A percentile compares a stretch with the other conserved stretches of the same genome.
Evolutionary conservation across 108 stramenopile species (phyloP).

Genomic region (Cyclotella kingstonii): DNA sequence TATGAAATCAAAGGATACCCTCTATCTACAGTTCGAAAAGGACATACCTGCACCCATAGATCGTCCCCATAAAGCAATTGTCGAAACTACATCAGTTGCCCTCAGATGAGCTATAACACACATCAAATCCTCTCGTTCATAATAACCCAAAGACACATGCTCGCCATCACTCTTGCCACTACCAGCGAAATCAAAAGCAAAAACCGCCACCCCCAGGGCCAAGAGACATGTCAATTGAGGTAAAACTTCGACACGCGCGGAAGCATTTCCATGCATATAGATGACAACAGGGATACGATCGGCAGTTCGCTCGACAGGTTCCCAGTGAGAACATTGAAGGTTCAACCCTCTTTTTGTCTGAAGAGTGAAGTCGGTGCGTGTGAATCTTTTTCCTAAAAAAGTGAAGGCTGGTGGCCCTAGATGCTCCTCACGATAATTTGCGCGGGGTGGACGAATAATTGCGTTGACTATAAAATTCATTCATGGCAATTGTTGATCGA

Average conservation of each 20-base stretch:
- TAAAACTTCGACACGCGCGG: conserved; percentile 56
- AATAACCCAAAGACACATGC: conserved; percentile 95
- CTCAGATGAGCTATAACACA: conserved; percentile 91
- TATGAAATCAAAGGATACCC: neutral
- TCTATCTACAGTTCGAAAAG: neutral
- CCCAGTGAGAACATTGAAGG: conserved; percentile 94
- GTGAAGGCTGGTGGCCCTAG: conserved; percentile 83
- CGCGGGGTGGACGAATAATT: conserved; percentile 66
- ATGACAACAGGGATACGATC: conserved; percentile 74
- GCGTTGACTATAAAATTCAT: conserved; percentile 59
- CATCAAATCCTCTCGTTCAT: conserved; percentile 95
- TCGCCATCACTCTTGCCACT: conserved; percentile 95
- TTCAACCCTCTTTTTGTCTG: conserved; percentile 83
- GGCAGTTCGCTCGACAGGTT: conserved; percentile 81
- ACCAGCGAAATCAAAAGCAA: conserved; percentile 99
- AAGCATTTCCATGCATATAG: conserved; percentile 72
- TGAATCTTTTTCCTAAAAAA: conserved; percentile 86
- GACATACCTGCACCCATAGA: conserved; percentile 91
- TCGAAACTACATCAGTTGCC: conserved; percentile 83
- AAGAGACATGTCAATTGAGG: conserved; percentile 68
- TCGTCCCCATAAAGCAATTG: conserved; percentile 98
- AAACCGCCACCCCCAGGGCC: conserved; percentile 88
- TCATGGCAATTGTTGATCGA: neutral
- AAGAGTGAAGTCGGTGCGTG: conserved; percentile 92
- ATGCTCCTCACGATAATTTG: conserved; percentile 60